Evolutionary conservation across 495 filamentous ascomycete species (phyloP), one percentile per base, ranked within the genome.

Genomic region (Aspergillus heteromorphus): DNA sequence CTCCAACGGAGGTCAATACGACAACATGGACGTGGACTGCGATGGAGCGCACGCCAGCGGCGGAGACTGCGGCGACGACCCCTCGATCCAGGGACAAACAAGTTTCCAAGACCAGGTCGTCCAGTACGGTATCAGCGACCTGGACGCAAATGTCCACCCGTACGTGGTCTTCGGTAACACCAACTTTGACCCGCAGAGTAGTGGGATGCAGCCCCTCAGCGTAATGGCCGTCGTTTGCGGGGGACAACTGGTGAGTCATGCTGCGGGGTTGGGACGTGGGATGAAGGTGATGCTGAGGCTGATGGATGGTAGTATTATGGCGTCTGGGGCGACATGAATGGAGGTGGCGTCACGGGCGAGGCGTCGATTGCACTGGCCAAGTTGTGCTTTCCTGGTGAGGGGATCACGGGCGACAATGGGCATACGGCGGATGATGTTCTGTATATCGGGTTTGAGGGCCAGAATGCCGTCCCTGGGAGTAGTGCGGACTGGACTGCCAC

Each of bases 311-410:
- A 83, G 73, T 66, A 83, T 40, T 87, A 86, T 57, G 83, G 80
- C n/a, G 66, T 88, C 49, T 86, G 82, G 85, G 85, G 82, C 14
- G 84, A 88, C 61, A 75, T 70, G 4, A 88, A 87, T 55, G 84
- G 80, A 25, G 77, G 65, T 20, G 66, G 57, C 23, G 58, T 76
- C 0, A 79, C 81, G 0, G 81, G 83, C 14, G 82, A 87, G 54
- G 78, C 79, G 0, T 77, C 78, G 19, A 72, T 86, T 27, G 71
- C 81, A 1, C 59, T 86, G 5, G 84, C 80, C 0, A 76, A 77
- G 18, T 68, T 79, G n/a, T 86, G 83, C 65, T 86, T 74, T 59
- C 76, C 63, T 0, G 54, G 70, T 25, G 61, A 62, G 0, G 31
- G 54, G 6, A 69, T 83, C 14, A 74, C 58, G 6, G 80, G 80